Evolutionary conservation across 2,329 filamentous ascomycete genomes (phyloP), one percentile per base, ranked within the genome.

Genomic region (Leptosphaerulina australis): DNA sequence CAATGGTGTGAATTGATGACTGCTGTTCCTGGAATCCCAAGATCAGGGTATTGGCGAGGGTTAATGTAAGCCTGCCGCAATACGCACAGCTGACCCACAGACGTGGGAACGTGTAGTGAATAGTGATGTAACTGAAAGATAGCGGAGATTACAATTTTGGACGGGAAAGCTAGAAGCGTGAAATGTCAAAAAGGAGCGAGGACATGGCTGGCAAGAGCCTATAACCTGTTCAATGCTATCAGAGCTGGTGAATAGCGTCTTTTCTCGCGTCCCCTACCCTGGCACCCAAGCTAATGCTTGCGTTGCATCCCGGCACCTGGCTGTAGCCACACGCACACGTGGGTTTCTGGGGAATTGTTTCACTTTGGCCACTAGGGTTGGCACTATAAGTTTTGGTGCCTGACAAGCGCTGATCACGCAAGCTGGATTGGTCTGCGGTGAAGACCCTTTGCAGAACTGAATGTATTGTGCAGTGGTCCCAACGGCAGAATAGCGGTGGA

Each of bases 301-400:
- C 61, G 53, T 59, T 41, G 52, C 63, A 63, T 66, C 66, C 64
- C 59, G 59, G 55, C 58, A 48, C 41, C 60, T 62, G 58, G 64
- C 58, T 53, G 62, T 62, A 66, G 65, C 66, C 65, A 69, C 66
- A 67, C 57, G 60, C 68, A 69, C 66, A 65, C 59, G 62, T 66
- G 63, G 64, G 61, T 61, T 67, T 64, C 70, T 67, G 70, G 70
- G 68, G 69, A 70, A 62, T 64, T 50, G 69, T 73, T 71, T 71
- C 69, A 71, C 56, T 37, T 63, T 64, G 59, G 60, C 59, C 62
- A 55, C 46, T 53, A 56, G 47, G 50, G 53, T 53, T 50, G 58
- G 31, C 51, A 51, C 43, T 28, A 54, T 41, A 48, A 52, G 51
- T 53, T 55, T 59, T 61, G 57, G 56, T 56, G 48, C 53, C 46